Conservation (phyloP, 2,329 filamentous ascomycete genomes). For the Tolypocladium ovalisporum region DNA sequence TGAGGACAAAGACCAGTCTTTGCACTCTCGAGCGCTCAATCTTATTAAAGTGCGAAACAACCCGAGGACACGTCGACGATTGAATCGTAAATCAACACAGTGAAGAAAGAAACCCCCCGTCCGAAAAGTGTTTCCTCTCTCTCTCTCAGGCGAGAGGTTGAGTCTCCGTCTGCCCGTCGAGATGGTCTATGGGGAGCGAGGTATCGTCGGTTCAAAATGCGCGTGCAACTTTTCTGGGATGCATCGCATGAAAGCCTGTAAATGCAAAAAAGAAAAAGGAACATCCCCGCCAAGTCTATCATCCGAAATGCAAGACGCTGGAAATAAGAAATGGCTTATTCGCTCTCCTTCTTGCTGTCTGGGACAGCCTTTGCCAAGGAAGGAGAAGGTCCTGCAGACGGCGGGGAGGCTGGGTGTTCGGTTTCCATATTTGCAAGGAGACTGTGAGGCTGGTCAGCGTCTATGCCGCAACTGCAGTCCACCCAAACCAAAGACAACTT, state of each 20-base stretch:
- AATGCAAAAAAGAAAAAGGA: constrained; percentile 31
- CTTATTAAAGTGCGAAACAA: background rate
- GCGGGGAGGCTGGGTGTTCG: constrained; percentile 57
- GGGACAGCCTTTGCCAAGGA: constrained; percentile 52
- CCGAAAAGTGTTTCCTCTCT: constrained; percentile 7
- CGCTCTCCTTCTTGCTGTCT: constrained; percentile 44
- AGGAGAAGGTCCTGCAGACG: constrained; percentile 56
- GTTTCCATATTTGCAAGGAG: constrained; percentile 51
- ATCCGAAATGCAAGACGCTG: constrained; percentile 35
- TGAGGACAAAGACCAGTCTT: background rate
- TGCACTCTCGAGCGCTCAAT: background rate
- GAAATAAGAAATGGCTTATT: constrained; percentile 22
- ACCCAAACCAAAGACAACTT: constrained; percentile 25
- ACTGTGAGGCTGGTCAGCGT: constrained; percentile 20
- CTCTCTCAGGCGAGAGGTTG: constrained; percentile 18
- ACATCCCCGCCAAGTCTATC: constrained; percentile 39
- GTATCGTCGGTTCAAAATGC: constrained; percentile 38
- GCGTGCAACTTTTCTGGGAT: constrained; percentile 34
- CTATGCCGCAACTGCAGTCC: constrained; percentile 1
- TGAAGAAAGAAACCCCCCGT: constrained; percentile 6
- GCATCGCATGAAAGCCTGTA: constrained; percentile 35
- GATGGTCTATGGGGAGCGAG: constrained; percentile 33
- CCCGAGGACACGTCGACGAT: constrained; percentile 1
- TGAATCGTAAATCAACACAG: constrained; percentile 5
- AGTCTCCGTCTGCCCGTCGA: constrained; percentile 17